A percentile compares a stretch with the other conserved stretches of the same genome.
Evolutionary conservation across 495 filamentous ascomycete genomes (phyloP).

Genomic region (Tuber microsphaerosporum): DNA sequence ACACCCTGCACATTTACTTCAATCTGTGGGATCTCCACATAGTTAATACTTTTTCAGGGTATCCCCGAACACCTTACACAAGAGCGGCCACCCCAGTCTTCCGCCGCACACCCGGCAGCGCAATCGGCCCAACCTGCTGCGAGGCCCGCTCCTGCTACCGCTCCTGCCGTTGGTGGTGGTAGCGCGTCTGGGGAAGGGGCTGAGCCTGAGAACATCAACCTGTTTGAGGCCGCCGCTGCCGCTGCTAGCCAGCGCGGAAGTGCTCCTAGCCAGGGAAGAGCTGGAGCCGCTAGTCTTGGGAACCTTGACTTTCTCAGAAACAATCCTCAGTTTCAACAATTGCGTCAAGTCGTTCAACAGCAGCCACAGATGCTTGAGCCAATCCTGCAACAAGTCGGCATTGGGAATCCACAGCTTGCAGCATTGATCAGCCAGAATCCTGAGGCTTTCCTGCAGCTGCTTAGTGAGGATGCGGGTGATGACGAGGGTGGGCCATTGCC

Average conservation of each 20-base stretch:
- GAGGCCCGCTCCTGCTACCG: conserved; percentile 36
- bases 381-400: conserved; percentile 91
- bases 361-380: conserved; percentile 97
- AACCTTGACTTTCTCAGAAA: conserved; percentile 93
- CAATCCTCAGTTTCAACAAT: conserved; percentile 95
- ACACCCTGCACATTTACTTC: conserved; percentile 6
- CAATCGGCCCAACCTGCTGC: conserved; percentile 44
- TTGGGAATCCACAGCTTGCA: conserved; percentile 89
- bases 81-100: conserved; percentile 53
- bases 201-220: conserved; percentile 70
- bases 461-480: conserved; percentile 71
- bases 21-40: not conserved
- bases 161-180: conserved; percentile 41
- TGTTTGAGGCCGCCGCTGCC: conserved; percentile 72
- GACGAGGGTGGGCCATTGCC: conserved; percentile 56
- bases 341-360: conserved; percentile 92
- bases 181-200: conserved; percentile 47
- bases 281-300: conserved; percentile 53
- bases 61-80: conserved; percentile 78
- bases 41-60: conserved; percentile 51
- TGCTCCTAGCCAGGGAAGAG: conserved; percentile 48
- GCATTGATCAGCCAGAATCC: conserved; percentile 81
- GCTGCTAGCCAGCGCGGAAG: conserved; percentile 54
- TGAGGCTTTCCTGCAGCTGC: conserved; percentile 80
- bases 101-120: conserved; percentile 44